phyloP scores from a whole-genome alignment of 2,329 filamentous ascomycete species.

The Diplodia mutila region DNA sequence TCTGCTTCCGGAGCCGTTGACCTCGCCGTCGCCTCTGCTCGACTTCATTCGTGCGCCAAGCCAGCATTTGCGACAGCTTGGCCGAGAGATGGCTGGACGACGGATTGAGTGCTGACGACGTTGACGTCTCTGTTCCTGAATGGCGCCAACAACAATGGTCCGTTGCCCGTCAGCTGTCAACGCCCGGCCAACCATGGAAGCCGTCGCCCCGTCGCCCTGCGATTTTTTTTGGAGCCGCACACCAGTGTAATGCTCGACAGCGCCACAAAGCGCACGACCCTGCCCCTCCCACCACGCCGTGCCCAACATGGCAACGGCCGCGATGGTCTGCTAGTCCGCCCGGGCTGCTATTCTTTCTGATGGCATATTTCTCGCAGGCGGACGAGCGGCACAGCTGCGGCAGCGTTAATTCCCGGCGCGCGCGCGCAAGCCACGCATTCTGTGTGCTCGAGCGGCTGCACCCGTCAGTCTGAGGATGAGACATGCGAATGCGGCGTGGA shows the following conservation, averaged over 20 bases:
- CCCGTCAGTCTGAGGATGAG: slow-evolving; percentile 8
- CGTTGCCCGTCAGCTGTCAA: background rate
- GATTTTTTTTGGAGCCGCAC: slow-evolving; percentile 9
- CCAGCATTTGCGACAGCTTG: background rate
- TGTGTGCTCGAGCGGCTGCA: slow-evolving; percentile 1
- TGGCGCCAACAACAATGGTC: background rate
- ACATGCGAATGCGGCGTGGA: slow-evolving; percentile 4
- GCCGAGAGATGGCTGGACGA: background rate
- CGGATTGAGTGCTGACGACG: background rate
- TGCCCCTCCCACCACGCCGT: background rate
- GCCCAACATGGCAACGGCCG: background rate
- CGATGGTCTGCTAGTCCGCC: background rate
- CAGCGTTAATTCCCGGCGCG: too few relatives aligned
- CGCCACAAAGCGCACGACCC: slow-evolving; percentile 4
- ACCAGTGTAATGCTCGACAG: background rate
- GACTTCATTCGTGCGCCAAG: background rate
- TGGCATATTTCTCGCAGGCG: background rate
- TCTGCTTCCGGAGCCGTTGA: background rate
- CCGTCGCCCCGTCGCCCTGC: background rate
- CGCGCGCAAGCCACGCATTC: slow-evolving; percentile 2
- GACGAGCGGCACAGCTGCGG: background rate
- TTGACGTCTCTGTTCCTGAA: background rate
- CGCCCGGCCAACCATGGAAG: background rate
- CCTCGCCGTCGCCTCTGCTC: background rate
- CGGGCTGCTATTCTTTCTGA: background rate